Base-by-base conservation (phyloP, 192 early-diverging fungal species). In the Fimicolochytrium jonesii region DNA sequence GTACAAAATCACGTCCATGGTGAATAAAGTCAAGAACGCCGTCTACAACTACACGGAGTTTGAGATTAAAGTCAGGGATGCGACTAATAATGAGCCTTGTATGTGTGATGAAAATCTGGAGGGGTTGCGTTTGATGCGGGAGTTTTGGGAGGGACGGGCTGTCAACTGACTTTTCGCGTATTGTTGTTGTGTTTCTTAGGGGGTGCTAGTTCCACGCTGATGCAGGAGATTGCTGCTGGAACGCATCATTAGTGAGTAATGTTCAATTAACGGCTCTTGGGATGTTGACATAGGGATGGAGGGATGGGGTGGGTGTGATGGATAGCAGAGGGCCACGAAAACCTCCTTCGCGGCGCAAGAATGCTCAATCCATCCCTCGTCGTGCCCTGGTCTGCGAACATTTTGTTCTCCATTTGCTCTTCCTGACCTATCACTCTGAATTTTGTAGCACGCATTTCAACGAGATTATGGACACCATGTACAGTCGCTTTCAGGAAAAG, bases 391-490 rank as follows among this genome's bases (percentile, higher is more conserved):
- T n/a, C n/a, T n/a, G n/a, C n/a, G n/a, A n/a, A n/a, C n/a, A n/a
- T n/a, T n/a, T n/a, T n/a, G n/a, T n/a, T n/a, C n/a, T n/a, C n/a
- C n/a, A n/a, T n/a, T n/a, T n/a, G n/a, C n/a, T n/a, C n/a, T n/a
- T 23, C 56, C n/a, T 60, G 3, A 33, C 20, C 13, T 35, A 13
- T 34, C n/a, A n/a, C n/a, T n/a, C n/a, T n/a, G n/a, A n/a, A n/a
- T n/a, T n/a, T n/a, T n/a, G n/a, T n/a, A 93, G 91, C 58, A 86
- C 90, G 79, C 77, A 89, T 62, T 95, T 96, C 67, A 89, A 91
- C 59, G 95, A 98, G 67, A 92, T 97, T 59, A 95, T 98, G 92
- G 81, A 92, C 0, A 90, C 88, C 29, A 87, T 97, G 45, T 97
- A 92, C 70, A 81, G 88, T 57, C 83, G 87, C 20, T 85, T 95